Base-by-base conservation (phyloP, 2,329 filamentous ascomycete genomes). In the Endocalyx cinctus region DNA sequence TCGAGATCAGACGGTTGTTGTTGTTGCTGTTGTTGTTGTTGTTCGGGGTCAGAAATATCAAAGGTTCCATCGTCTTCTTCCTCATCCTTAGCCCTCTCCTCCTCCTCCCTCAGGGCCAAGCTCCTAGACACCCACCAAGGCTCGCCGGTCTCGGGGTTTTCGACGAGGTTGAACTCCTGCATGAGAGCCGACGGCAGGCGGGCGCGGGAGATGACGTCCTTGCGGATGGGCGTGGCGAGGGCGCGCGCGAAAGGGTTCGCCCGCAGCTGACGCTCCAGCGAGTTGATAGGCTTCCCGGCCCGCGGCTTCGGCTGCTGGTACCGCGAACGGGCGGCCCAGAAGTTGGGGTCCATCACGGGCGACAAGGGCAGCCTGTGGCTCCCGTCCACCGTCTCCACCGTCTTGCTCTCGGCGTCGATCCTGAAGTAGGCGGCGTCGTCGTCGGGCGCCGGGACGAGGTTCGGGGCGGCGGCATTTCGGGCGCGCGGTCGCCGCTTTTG, bases 201-300 rank as follows among this genome's bases (percentile, higher is more conserved):
- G 0, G 55, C 51, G 0, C 48, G 40, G 2, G 78, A 77, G 19
- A 71, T 51, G 15, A 57, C 48, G 47, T 81, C 85, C 36, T 54
- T 46, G 34, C 84, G 77, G 15, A 81, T 36, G 0, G 78, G 75
- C 0, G 73, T 72, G 18, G 74, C 73, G 15, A 88, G 69, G 6
- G 78, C 74, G 27, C 69, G 69, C 4, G 82, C 82, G 45, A 75
- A 87, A 3, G 79, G 67, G 43, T 84, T 88, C 23, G 67, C 66
- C 18, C 62, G 63, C 2, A 87, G 60, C 38, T 74, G 70, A 36
- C 64, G 66, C 48, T 81, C 75, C 38, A 86, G 74, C 3, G 62
- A 60, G 17, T 63, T 55, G 15, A 57, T 45, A 5, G 53, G 50
- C 14, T 55, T 35, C 37, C 58, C 54, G 27, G 51, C 22, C 37